Base-by-base conservation (phyloP, 176 grass and related monocot species). In the Luzula sylvatica region DNA sequence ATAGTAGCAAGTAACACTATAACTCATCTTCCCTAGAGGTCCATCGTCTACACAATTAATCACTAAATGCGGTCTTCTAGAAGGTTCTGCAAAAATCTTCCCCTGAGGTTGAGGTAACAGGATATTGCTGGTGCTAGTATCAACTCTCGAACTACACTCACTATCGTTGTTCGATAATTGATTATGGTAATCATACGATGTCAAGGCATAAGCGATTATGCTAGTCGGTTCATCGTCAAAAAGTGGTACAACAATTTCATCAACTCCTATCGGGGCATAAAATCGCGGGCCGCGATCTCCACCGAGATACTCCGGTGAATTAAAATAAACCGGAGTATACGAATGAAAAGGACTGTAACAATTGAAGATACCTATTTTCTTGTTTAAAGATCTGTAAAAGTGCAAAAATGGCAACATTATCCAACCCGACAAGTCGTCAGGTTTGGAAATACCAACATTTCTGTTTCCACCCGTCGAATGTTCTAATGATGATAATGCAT, bases 171-270 rank as follows among this genome's bases (percentile, higher is more conserved):
- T 79, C 60, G 72, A 80, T 50, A 90, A 50, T 64, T 87, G 81
- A 73, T 74, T 49, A 79, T 90, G 75, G 62, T 98, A 90, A 46
- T 98, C 81, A 42, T 76, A 68, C 23, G 81, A 90, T 53, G 70
- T 64, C 55, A 98, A 81, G 8, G 81, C 78, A 68, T 76, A 86
- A 26, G 92, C 71, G 60, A 98, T 87, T 32, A 98, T 79, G 60
- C 92, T 98, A 51, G 81, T 98, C 53, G 92, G 81, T 72, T 98
- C 86, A 50, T 90, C 72, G 68, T 98, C 85, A 38, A 74, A 98
- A 59, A 90, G 61, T 68, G 78, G 78, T 67, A 98, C 49, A 21
- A 86, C 81, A 66, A 55, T 90, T 30, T 98, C 92, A 87, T 86
- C 82, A 71, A 79, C 71, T 18, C 85, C 92, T 13, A 86, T 68